phyloP scores from a whole-genome alignment of 2,329 filamentous ascomycete species.

The Fusarium sororula region DNA sequence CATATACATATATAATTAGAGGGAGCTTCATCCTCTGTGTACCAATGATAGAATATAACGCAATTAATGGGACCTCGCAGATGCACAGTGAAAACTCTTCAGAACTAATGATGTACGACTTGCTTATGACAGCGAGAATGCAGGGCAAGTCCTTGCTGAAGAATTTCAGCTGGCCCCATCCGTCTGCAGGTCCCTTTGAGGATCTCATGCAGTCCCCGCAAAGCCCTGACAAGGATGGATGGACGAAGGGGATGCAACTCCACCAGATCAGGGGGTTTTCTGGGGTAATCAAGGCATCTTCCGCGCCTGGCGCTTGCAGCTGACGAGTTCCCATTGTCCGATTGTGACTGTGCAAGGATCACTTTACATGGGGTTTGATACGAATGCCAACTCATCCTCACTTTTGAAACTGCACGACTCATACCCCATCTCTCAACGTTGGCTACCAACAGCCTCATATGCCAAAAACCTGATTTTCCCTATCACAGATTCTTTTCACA shows the following conservation, averaged over 20 bases:
- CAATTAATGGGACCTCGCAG: slow-evolving; percentile 5
- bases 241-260: slow-evolving; percentile 22
- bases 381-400: neutral
- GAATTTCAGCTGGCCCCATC: neutral
- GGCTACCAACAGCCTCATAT: neutral
- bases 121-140: neutral
- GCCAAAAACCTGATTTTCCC: too few relatives aligned
- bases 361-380: neutral
- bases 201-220: slow-evolving; percentile 12
- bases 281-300: slow-evolving; percentile 4
- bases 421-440: neutral
- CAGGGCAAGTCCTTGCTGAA: neutral
- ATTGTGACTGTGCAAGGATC: neutral
- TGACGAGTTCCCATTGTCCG: neutral
- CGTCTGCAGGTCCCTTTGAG: neutral
- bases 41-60: slow-evolving; percentile 2
- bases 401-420: neutral
- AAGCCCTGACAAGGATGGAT: slow-evolving; percentile 21
- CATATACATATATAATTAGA: slow-evolving; percentile 29
- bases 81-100: slow-evolving; percentile 6
- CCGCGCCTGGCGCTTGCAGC: neutral
- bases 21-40: neutral
- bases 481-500: neutral
- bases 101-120: neutral
- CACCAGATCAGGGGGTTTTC: slow-evolving; percentile 10